phyloP scores from a whole-genome alignment of 2,329 filamentous ascomycete species.

The Samsoniella hepiali region DNA sequence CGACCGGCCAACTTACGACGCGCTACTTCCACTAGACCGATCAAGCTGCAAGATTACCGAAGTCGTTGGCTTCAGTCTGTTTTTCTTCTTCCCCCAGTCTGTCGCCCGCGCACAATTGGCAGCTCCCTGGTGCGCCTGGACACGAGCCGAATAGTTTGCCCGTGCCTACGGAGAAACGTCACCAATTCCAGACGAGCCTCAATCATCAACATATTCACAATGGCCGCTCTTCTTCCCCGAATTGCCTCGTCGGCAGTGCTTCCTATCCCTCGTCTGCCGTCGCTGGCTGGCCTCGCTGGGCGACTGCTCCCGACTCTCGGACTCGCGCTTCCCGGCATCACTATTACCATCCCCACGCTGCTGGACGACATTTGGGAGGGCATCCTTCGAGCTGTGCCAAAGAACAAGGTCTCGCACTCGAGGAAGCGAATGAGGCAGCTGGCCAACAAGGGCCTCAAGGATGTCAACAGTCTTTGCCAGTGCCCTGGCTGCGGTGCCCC shows the following conservation, averaged over 20 bases:
- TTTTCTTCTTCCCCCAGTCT: background rate
- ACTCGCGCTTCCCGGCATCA: conserved; percentile 59
- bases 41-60: background rate
- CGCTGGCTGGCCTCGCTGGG: conserved; percentile 41
- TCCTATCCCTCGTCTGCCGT: conserved; percentile 41
- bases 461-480: conserved; percentile 80
- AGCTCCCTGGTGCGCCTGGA: background rate
- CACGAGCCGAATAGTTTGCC: background rate
- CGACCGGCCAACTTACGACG: background rate
- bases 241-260: conserved; percentile 43
- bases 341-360: conserved; percentile 54
- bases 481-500: conserved; percentile 84
- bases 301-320: conserved; percentile 53
- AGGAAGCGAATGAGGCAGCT: conserved; percentile 92
- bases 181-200: background rate
- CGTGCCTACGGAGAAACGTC: background rate
- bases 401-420: conserved; percentile 98
- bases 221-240: conserved; percentile 57
- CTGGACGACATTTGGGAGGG: conserved; percentile 88
- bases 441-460: conserved; percentile 92
- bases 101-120: background rate
- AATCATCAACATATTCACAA: conserved; percentile 29
- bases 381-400: conserved; percentile 86
- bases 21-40: background rate
- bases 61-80: background rate